Evolutionary conservation across 257 asterid genomes (phyloP), one percentile per base, ranked within the genome.

Genomic region (Capsicum pubescens): DNA sequence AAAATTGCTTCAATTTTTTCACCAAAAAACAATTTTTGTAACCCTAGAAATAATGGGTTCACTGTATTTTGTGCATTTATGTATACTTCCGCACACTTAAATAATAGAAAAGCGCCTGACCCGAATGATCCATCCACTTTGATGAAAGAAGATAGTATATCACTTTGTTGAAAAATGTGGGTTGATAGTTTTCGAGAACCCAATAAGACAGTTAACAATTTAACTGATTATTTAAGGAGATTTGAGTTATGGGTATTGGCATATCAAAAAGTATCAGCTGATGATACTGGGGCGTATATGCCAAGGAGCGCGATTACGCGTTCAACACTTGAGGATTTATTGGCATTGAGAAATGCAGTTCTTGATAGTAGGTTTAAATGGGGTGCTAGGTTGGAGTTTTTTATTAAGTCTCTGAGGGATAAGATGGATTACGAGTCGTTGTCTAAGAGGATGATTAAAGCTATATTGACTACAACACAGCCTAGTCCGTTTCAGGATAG

Each of bases 201-300:
- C 0, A 90, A 90, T 1, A 93, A 80, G 82, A 93, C 95, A 16
- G 93, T 89, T 10, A 87, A 88, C 35, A 91, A 96, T 92, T 82
- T 96, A 87, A 86, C 93, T 59, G 93, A 87, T 86, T 90, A 92
- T 85, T 88, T 96, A 91, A 91, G 99, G 88, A 93, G 97, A 79
- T 92, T 95, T 85, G 99, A 96, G 88, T 84, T 96, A 90, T 96
- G 99, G 99, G 97, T 96, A 26, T 85, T 96, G 91, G 98, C 98
- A 5, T 93, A 96, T 79, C 99, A 96, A 87, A 96, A 96, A 91
- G 98, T 93, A 44, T 89, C 92, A 78, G 95, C 99, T 0, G 99
- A 96, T 86, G 98, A 95, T 19, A 93, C 88, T 0, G 99, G 98
- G 0, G 89, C 98, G 0, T 96, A 96, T 82, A 86, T 94, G 94